phyloP scores from a whole-genome alignment of 345 rosid species.

The Arabis hirsuta region DNA sequence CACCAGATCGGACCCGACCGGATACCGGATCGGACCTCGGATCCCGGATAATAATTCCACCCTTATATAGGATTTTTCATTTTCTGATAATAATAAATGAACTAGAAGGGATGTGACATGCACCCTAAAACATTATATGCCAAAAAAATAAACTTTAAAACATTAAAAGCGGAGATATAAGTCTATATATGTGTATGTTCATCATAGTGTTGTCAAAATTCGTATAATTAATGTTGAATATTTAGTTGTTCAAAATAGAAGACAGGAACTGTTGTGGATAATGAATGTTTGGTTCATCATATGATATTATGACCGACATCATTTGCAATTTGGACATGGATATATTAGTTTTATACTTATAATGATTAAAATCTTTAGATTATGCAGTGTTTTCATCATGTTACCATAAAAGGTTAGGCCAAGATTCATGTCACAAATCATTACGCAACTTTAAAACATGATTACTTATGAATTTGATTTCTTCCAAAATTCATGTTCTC shows the following conservation, averaged over 20 bases:
- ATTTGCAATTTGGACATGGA: conserved; percentile 2
- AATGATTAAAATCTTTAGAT: conserved; percentile 11
- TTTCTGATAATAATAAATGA: no score
- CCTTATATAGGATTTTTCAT: no score
- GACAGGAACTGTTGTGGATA: conserved; percentile 1
- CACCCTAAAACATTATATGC: no score
- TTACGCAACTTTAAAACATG: conserved; percentile 1
- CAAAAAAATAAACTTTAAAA: no score
- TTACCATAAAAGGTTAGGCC: conserved; percentile 14
- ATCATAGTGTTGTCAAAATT: background rate
- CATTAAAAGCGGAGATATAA: no score
- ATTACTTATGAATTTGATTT: no score
- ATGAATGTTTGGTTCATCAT: conserved; percentile 16
- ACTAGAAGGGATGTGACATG: no score
- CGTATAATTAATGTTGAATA: background rate
- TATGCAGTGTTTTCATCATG: conserved; percentile 26
- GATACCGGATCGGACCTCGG: no score
- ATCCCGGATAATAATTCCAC: no score
- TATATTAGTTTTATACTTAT: background rate
- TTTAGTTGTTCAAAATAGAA: conserved; percentile 1
- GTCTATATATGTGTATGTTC: no score
- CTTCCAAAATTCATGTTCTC: background rate
- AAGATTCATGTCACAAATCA: conserved; percentile 10
- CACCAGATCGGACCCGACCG: no score
- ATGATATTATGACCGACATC: conserved; percentile 1